phyloP scores from a whole-genome alignment of 2,329 filamentous ascomycete genomes.

The Dactylella cylindrospora region DNA sequence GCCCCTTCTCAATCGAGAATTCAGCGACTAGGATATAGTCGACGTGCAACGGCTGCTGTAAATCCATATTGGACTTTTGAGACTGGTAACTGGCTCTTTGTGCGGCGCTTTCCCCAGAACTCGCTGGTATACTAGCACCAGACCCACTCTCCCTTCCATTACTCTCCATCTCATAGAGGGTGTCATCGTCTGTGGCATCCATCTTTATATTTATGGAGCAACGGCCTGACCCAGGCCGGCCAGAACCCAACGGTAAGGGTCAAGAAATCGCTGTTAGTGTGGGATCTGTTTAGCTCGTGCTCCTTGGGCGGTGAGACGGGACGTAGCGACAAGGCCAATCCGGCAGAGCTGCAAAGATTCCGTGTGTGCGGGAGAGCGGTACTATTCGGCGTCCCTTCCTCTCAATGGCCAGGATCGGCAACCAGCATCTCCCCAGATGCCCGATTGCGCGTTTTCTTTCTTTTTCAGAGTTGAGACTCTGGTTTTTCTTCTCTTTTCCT shows the following conservation, averaged over 20 bases:
- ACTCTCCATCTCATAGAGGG: constrained; percentile 37
- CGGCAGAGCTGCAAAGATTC: constrained; percentile 44
- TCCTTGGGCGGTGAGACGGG: constrained; percentile 33
- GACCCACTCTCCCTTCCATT: constrained; percentile 36
- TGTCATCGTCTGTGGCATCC: constrained; percentile 39
- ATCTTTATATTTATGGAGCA: constrained; percentile 31
- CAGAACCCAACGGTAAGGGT: constrained; percentile 10
- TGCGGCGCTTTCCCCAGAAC: constrained; percentile 22
- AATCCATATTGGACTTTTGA: constrained; percentile 48
- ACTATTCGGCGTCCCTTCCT: constrained; percentile 18
- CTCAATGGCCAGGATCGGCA: constrained; percentile 36
- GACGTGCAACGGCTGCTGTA: constrained; percentile 74
- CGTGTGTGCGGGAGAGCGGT: constrained; percentile 41
- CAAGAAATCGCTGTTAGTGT: constrained; percentile 12
- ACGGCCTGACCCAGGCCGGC: constrained; percentile 21
- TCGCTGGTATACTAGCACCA: constrained; percentile 29
- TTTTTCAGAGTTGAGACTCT: no score
- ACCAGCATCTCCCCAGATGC: constrained; percentile 40
- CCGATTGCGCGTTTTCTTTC: constrained; percentile 30
- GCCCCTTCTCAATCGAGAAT: constrained; percentile 93
- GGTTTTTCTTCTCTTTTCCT: no score
- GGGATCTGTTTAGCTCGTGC: constrained; percentile 22
- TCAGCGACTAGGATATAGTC: constrained; percentile 97
- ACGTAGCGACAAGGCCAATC: constrained; percentile 43
- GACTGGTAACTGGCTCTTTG: constrained; percentile 43